A percentile compares a stretch with the other conserved stretches of the same genome.
These are phyloP conservation scores for Salix viminalis DNA, from an alignment of 345 rosid species.

Conservation along the genomic window DNA sequence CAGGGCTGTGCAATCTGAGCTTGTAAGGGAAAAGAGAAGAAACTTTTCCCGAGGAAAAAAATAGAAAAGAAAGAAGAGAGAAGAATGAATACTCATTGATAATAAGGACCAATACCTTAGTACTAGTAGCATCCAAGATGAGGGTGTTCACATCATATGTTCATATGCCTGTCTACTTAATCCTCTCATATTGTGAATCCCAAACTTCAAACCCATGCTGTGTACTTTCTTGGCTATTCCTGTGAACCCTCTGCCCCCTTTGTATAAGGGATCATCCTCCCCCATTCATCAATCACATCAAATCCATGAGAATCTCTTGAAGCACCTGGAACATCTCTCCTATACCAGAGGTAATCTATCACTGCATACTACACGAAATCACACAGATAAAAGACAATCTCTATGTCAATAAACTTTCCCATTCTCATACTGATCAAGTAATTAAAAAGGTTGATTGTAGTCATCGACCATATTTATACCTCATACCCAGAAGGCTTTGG, in stretches of 20 bases:
- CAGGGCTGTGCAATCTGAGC: neutral
- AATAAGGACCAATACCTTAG: conserved; percentile 37
- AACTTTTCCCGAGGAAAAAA: no score
- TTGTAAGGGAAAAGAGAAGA: neutral
- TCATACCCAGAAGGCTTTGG: conserved; percentile 66
- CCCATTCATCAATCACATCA: conserved; percentile 96
- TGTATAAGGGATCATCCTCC: conserved; percentile 81
- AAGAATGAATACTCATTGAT: neutral
- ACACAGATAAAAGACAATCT: neutral
- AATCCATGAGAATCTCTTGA: conserved; percentile 62
- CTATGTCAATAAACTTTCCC: neutral
- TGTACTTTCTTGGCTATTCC: conserved; percentile 77
- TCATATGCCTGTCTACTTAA: conserved; percentile 90
- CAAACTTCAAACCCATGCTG: conserved; percentile 84
- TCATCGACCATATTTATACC: conserved; percentile 35
- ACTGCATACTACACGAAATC: conserved; percentile 63
- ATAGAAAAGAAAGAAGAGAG: neutral
- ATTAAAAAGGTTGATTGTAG: neutral
- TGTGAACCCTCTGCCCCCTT: conserved; percentile 68
- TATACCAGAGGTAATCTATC: conserved; percentile 96
- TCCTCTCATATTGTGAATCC: conserved; percentile 93
- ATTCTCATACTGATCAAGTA: neutral
- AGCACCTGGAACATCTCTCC: conserved; percentile 75
- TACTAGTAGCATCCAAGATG: conserved; percentile 51
- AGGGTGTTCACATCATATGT: conserved; percentile 73